phyloP scores from a whole-genome alignment of 208 protist species.

The Wallacemonas collosoma region DNA sequence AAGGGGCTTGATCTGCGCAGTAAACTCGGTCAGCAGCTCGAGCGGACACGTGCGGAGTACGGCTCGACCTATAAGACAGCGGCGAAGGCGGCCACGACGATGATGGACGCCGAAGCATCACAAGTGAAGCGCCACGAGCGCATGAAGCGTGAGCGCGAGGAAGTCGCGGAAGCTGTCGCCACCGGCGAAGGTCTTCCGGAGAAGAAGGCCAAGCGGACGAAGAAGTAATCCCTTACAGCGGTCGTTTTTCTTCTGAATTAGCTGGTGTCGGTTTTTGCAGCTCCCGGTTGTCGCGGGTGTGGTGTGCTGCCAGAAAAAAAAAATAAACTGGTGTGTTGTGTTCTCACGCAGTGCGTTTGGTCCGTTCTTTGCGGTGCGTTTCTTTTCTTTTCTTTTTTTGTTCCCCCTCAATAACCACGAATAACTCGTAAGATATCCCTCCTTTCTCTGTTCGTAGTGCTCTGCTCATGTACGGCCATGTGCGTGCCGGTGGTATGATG shows the following conservation, averaged over 20 bases:
- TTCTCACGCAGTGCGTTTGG: neutral
- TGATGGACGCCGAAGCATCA: constrained; percentile 75
- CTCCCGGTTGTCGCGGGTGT: no score
- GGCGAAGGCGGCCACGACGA: constrained; percentile 41
- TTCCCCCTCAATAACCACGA: neutral
- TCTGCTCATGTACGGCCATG: neutral
- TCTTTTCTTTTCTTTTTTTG: constrained; percentile 11
- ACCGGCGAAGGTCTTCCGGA: constrained; percentile 31
- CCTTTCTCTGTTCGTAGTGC: constrained; percentile 17
- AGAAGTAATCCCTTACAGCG: constrained; percentile 19
- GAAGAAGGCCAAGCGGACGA: constrained; percentile 31
- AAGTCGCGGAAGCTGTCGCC: constrained; percentile 67
- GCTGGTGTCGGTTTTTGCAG: no score
- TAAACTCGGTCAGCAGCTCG: constrained; percentile 68
- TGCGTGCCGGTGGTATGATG: no score
- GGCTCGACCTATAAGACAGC: constrained; percentile 75
- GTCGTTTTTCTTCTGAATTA: neutral
- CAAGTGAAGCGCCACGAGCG: constrained; percentile 50
- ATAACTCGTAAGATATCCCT: neutral
- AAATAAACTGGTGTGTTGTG: constrained; percentile 1
- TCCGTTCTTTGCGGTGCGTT: constrained; percentile 1
- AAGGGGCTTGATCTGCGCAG: constrained; percentile 68
- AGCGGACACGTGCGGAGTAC: constrained; percentile 66
- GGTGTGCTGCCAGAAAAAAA: neutral
- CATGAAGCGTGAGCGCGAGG: constrained; percentile 54